Conservation (phyloP, 495 filamentous ascomycete species). For the Neurospora sublineolata region DNA sequence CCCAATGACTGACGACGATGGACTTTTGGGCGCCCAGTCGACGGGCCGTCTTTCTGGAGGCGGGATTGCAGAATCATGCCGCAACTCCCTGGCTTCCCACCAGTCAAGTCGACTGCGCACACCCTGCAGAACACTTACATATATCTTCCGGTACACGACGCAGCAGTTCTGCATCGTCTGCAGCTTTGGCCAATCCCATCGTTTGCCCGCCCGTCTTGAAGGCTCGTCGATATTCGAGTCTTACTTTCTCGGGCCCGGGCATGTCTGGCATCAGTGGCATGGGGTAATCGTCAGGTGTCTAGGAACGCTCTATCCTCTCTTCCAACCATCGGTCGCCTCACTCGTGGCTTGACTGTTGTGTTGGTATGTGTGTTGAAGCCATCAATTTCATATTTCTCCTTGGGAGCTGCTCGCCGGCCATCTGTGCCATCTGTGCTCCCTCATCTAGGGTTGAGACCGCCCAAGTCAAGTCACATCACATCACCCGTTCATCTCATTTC, state of each 20-base stretch:
- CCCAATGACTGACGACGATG: not conserved
- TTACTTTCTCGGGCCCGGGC: not conserved
- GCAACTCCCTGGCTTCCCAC: not conserved
- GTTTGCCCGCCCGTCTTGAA: not conserved
- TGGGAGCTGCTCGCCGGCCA: not conserved
- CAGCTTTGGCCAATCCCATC: not conserved
- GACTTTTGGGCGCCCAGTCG: not conserved
- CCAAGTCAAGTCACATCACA: not conserved
- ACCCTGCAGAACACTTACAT: not conserved
- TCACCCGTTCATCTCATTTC: not conserved
- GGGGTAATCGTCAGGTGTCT: not conserved
- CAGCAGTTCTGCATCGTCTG: not conserved
- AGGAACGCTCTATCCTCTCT: not conserved
- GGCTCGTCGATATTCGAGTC: not conserved
- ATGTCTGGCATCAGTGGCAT: not conserved
- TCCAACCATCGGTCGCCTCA: not conserved
- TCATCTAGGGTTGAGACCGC: not conserved
- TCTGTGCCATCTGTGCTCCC: not conserved
- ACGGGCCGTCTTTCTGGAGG: not conserved
- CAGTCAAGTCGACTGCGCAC: not conserved
- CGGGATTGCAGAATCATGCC: not conserved
- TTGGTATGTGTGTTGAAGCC: not conserved
- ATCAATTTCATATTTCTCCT: not conserved
- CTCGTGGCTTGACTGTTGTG: not conserved
- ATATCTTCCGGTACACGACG: not conserved